Base-by-base conservation (phyloP, 139 green algal species). In the Coccomyxa sp. region DNA sequence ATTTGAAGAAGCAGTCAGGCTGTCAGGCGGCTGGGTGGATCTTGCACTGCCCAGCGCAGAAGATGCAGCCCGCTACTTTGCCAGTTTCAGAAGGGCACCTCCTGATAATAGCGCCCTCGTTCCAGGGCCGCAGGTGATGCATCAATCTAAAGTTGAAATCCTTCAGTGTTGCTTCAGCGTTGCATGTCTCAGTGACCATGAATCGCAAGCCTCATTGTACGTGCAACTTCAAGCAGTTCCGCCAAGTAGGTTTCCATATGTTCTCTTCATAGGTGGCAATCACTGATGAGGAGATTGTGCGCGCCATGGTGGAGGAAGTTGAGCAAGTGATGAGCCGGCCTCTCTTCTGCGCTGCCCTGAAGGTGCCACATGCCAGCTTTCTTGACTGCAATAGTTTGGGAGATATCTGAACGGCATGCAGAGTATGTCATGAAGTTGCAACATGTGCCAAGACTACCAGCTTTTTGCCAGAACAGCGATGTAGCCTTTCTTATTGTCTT, bases 261-360 rank as follows among this genome's bases (percentile, higher is more conserved):
- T 78, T 25, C 21, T 14, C 4, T 28, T 71, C 21, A 25, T 9
- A 71, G 63, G 21, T 71, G 18, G 63, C 63, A 9, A 71, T 71
- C 4, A 71, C 88, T 45, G 89, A 92, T 77, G 83, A 74, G 25
- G 83, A 88, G 18, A 74, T 83, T 23, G 85, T 92, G 78, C 58
- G 85, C 76, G 81, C 68, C 58, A 81, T 92, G 81, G 71, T 87
- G 30, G 83, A 57, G 16, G 89, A 92, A 74, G 83, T 88, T 13
- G 58, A 76, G 18, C n/a, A 82, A 15, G 77, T 91, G 13, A 68
- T 90, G 0, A 38, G 23, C 28, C 82, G 78, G 23, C 68, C 67
- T 13, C 76, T 79, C 32, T 91, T 91, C 85, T 60, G 15, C 0
- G 84, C 57, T 9, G 82, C 87, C 16, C 76, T 81, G 30, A 63